These are phyloP conservation scores for Fusarium bulbicola DNA, from an alignment of 2,329 filamentous ascomycete species.

Conservation along the genomic window DNA sequence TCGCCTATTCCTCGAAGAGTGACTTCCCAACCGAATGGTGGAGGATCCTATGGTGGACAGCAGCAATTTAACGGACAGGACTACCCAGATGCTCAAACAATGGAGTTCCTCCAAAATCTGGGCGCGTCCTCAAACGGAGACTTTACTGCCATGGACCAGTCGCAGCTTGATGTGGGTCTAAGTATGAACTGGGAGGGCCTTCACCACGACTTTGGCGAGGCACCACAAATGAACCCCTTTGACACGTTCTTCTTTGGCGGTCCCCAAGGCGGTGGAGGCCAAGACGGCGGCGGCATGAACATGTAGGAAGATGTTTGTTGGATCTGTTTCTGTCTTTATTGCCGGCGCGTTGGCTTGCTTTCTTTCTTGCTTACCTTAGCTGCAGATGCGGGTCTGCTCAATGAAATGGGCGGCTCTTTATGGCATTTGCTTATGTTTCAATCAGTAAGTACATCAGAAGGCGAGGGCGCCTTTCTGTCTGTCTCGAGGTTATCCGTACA, in stretches of 20 bases:
- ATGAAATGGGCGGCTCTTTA: slow-evolving; percentile 27
- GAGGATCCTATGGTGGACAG: slow-evolving; percentile 46
- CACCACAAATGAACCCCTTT: slow-evolving; percentile 72
- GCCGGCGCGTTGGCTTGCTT: slow-evolving; percentile 30
- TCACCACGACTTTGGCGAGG: slow-evolving; percentile 69
- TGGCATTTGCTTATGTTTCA: background rate
- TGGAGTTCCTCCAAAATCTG: slow-evolving; percentile 64
- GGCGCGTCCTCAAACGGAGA: slow-evolving; percentile 46
- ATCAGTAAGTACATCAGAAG: background rate
- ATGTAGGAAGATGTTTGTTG: slow-evolving; percentile 30
- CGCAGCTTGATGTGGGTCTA: slow-evolving; percentile 71
- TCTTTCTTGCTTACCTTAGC: background rate
- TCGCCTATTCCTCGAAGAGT: slow-evolving; percentile 54
- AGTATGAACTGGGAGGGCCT: slow-evolving; percentile 72
- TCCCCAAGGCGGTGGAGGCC: slow-evolving; percentile 47
- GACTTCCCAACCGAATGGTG: slow-evolving; percentile 47
- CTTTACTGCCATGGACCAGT: slow-evolving; percentile 50
- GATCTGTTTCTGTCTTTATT: slow-evolving; percentile 18
- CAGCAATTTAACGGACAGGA: slow-evolving; percentile 50
- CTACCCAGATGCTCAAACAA: slow-evolving; percentile 59
- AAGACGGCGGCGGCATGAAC: slow-evolving; percentile 40
- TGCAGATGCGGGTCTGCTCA: slow-evolving; percentile 20
- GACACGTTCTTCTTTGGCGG: slow-evolving; percentile 78
- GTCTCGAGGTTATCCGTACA: background rate
- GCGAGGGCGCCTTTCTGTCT: slow-evolving; percentile 3